Conservation (phyloP, 2,329 filamentous ascomycete species). For the Hymenoscyphus occultus region DNA sequence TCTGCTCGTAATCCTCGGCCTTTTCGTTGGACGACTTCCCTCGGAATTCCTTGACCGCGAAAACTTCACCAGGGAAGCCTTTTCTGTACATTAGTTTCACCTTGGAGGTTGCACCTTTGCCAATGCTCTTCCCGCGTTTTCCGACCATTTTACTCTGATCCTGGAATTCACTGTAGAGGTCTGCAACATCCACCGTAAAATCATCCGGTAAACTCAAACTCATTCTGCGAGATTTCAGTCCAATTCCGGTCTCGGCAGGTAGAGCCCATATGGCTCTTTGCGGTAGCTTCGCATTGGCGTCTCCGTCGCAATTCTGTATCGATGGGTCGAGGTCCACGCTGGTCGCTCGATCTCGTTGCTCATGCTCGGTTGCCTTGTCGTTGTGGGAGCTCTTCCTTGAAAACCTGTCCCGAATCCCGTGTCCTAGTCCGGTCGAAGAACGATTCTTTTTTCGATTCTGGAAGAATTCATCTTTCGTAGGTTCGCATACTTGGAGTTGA, state of each 20-base stretch:
- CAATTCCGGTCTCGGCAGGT: slow-evolving; percentile 66
- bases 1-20: slow-evolving; percentile 74
- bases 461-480: slow-evolving; percentile 37
- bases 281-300: slow-evolving; percentile 27
- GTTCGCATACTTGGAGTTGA: slow-evolving; percentile 17
- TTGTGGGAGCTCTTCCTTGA: slow-evolving; percentile 23
- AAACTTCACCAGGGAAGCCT: slow-evolving; percentile 59
- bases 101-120: slow-evolving; percentile 78
- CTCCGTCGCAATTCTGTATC: slow-evolving; percentile 21
- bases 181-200: slow-evolving; percentile 67
- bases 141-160: slow-evolving; percentile 69
- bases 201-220: slow-evolving; percentile 72
- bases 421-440: slow-evolving; percentile 30
- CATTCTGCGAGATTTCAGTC: slow-evolving; percentile 74
- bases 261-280: slow-evolving; percentile 53
- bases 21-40: slow-evolving; percentile 67
- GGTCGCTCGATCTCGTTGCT: slow-evolving; percentile 24
- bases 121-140: slow-evolving; percentile 70
- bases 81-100: slow-evolving; percentile 78
- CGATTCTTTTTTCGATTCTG: slow-evolving; percentile 48
- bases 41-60: slow-evolving; percentile 86
- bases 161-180: slow-evolving; percentile 67
- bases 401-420: slow-evolving; percentile 28
- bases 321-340: slow-evolving; percentile 30
- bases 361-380: slow-evolving; percentile 13